Percentiles rank a stretch among this genome's conserved stretches.
Evolutionary conservation across 2,329 filamentous ascomycete species (phyloP).

Genomic region (Fusarium fujikuroi): DNA sequence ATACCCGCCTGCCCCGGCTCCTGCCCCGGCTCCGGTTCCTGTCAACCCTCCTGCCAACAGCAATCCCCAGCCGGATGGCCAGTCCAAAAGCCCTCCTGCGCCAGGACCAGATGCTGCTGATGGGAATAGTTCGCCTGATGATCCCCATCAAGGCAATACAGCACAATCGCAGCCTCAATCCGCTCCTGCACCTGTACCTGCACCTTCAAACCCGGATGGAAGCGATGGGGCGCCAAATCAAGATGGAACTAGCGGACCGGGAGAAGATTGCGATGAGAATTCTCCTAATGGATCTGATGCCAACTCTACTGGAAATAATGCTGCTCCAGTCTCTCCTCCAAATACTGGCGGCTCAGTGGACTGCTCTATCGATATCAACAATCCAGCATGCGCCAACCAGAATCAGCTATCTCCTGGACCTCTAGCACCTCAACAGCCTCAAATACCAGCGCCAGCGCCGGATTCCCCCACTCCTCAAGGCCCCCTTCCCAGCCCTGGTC

Average conservation of each 20-base stretch:
- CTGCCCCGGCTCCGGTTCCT: neutral
- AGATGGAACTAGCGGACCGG: neutral
- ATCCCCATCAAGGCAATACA: neutral
- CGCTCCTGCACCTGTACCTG: slow-evolving; percentile 1
- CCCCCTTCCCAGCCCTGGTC: neutral
- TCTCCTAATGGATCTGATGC: neutral
- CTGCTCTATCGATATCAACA: neutral
- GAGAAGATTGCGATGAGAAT: slow-evolving; percentile 15
- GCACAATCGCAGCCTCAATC: slow-evolving; percentile 6
- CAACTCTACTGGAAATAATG: neutral
- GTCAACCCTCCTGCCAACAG: neutral
- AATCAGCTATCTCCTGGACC: neutral
- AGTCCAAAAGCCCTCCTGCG: neutral
- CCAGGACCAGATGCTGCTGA: neutral
- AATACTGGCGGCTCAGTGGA: neutral
- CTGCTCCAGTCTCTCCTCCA: neutral
- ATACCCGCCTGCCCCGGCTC: neutral
- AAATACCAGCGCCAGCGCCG: neutral
- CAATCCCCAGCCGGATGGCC: neutral
- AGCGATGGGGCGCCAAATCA: neutral
- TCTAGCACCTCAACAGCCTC: neutral
- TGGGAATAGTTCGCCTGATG: neutral
- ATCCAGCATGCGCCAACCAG: slow-evolving; percentile 4
- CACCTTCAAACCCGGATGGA: neutral
- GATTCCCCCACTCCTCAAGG: neutral